Evolutionary conservation across 257 asterid species (phyloP), one percentile per base, ranked within the genome.

Genomic region (Nicotiana paniculata): DNA sequence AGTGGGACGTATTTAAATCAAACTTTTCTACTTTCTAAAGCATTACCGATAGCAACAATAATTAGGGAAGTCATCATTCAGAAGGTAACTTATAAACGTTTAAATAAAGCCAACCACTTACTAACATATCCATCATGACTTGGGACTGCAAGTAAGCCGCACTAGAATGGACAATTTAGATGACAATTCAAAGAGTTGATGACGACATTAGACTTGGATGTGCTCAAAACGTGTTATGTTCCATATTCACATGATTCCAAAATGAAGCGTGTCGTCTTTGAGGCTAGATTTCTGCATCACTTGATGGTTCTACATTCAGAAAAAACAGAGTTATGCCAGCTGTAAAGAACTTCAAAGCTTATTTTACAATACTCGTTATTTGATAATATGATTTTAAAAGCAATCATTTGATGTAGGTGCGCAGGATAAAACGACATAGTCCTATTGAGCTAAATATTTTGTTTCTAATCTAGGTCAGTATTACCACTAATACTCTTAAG

Each of bases 211-310:
- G n/a, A 81, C 55, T 69, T 81, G 89, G 87, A 82, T 66, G 67
- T 84, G 85, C 80, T 82, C 84, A 84, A 81, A 84, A 85, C 70
- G 79, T 81, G 82, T 81, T 77, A 59, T 80, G 32, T 80, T 54
- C 68, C 78, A 84, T 68, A 37, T 65, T 59, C 84, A 85, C 81
- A 82, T 68, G 79, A 83, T 84, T 86, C 88, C 88, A 88, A 84
- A 86, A 86, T 80, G 61, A 77, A 17, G 64, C 53, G 63, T 33
- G 84, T 77, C 53, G 51, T 84, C 68, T 76, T 84, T 81, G 82
- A 57, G 48, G 24, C 62, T 65, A 81, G 82, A 85, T 70, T 75
- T 69, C 69, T 58, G 84, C 43, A 70, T 77, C 67, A 57, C 57
- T 65, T 86, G 82, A 79, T 85, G 79, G 84, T 58, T 65, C 81